These are phyloP conservation scores for Hymenoscyphus fructigenus DNA, from an alignment of 2,329 filamentous ascomycete genomes.

Conservation along the genomic window DNA sequence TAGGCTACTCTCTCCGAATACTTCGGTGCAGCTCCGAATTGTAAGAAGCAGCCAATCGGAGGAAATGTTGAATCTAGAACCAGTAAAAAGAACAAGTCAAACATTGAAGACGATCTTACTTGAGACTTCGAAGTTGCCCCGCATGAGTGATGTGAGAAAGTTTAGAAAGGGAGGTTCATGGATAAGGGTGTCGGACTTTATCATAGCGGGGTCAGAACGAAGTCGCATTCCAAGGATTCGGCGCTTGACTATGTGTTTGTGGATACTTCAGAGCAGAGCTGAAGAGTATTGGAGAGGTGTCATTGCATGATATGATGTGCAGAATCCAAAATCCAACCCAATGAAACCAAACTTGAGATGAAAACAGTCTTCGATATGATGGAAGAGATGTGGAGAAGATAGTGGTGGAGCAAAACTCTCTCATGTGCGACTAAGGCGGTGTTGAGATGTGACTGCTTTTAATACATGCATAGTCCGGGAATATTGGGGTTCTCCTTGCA, in stretches of 20 bases:
- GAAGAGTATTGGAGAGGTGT: neutral
- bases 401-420: neutral
- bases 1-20: neutral
- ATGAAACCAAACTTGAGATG: neutral
- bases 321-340: neutral
- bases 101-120: neutral
- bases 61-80: neutral
- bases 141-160: neutral
- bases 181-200: neutral
- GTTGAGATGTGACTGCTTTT: neutral
- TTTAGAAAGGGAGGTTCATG: neutral
- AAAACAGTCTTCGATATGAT: neutral
- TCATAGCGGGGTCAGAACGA: neutral
- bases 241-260: neutral
- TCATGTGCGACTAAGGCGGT: neutral
- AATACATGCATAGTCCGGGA: neutral
- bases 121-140: neutral
- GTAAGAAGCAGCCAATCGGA: neutral
- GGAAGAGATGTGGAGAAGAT: neutral
- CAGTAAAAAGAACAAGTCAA: neutral
- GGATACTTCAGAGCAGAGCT: neutral
- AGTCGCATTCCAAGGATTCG: neutral
- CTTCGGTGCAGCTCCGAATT: neutral
- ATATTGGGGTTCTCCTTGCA: neutral
- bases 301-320: conserved; percentile 2